Conservation (phyloP, 2,329 filamentous ascomycete genomes). For the Fusarium sterilihyphosum region DNA sequence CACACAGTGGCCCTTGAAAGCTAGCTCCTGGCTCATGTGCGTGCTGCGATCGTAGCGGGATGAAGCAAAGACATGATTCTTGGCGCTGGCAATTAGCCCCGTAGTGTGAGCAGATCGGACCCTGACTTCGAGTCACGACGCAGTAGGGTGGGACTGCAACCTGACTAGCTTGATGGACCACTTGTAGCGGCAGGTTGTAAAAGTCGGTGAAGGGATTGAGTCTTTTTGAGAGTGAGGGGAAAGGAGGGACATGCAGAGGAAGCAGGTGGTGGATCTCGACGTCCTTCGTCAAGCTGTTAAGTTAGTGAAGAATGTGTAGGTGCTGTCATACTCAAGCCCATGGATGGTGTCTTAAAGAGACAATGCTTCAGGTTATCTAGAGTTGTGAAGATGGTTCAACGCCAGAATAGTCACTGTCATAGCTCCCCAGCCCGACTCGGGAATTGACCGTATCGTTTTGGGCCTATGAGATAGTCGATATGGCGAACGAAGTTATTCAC, state of each 20-base stretch:
- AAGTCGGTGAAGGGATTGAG: constrained; percentile 47
- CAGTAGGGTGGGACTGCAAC: constrained; percentile 37
- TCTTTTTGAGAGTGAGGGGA: constrained; percentile 28
- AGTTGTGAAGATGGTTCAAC: background rate
- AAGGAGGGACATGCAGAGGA: background rate
- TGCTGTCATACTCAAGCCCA: background rate
- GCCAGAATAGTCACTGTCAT: background rate
- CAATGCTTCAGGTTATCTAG: constrained; percentile 17
- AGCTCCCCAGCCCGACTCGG: constrained; percentile 8
- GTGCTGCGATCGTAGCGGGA: constrained; percentile 7
- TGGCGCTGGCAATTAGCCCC: constrained; percentile 22
- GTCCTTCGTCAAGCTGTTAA: constrained; percentile 17
- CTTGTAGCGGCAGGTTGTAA: constrained; percentile 38
- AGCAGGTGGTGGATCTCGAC: constrained; percentile 32
- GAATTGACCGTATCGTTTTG: background rate
- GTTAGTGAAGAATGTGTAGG: constrained; percentile 9
- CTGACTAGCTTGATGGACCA: constrained; percentile 39
- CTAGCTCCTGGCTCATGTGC: constrained; percentile 3
- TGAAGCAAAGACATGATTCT: constrained; percentile 30
- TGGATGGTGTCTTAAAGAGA: constrained; percentile 20
- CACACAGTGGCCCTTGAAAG: background rate
- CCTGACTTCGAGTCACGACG: constrained; percentile 40
- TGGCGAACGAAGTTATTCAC: background rate
- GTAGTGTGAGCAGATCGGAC: constrained; percentile 37
- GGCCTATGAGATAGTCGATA: background rate